These are phyloP conservation scores for Chlamydomonas urium DNA, from an alignment of 139 green algal species.

Conservation along the genomic window DNA sequence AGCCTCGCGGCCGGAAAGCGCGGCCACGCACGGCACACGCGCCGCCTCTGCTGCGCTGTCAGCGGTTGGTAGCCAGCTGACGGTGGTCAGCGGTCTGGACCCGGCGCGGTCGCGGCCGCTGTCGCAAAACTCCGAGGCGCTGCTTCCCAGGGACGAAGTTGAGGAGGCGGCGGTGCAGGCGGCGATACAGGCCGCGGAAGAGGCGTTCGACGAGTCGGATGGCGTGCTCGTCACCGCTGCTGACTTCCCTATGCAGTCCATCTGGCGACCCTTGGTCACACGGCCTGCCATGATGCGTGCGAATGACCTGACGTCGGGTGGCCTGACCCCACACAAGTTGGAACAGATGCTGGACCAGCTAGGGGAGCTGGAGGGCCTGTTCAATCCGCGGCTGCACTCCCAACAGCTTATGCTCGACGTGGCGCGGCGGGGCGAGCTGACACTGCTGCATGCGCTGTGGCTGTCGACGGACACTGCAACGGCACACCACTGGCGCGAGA, in stretches of 20 bases:
- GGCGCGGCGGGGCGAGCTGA: background rate
- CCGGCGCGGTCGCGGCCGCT: background rate
- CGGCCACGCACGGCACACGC: too few species aligned
- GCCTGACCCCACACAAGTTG: background rate
- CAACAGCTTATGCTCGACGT: slow-evolving; percentile 20
- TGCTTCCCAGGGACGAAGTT: too few species aligned
- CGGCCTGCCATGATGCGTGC: slow-evolving; percentile 6
- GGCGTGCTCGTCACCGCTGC: slow-evolving; percentile 20
- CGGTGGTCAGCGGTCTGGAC: too few species aligned
- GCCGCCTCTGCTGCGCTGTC: too few species aligned
- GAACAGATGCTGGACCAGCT: slow-evolving; percentile 8
- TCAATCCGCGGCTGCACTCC: slow-evolving; percentile 2
- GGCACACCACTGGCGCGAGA: background rate
- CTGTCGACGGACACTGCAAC: background rate
- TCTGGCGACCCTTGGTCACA: slow-evolving; percentile 25
- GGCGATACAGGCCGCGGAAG: background rate
- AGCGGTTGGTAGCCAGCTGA: too few species aligned
- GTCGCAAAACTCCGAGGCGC: too few species aligned
- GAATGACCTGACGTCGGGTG: background rate
- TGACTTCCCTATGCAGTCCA: slow-evolving; percentile 18
- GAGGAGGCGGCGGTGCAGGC: background rate
- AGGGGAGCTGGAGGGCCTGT: slow-evolving; percentile 37
- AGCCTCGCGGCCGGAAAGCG: too few species aligned
- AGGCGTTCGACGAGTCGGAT: background rate
- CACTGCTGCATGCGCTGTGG: background rate